Conservation (phyloP, 2,329 filamentous ascomycete genomes). For the Cephalotrichum gorgonifer region DNA sequence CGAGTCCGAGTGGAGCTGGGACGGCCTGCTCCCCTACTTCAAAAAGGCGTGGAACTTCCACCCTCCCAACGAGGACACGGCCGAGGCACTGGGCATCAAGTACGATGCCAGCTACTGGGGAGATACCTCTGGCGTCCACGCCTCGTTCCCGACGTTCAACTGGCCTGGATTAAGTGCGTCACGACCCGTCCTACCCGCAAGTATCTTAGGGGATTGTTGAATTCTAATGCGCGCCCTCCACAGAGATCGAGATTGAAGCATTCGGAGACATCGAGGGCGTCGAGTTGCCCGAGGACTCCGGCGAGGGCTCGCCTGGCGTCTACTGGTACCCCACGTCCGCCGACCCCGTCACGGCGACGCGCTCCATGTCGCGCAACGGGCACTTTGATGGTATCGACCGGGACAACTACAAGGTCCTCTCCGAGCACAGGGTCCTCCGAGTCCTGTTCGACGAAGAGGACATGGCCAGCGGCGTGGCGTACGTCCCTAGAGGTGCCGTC, state of each 20-base stretch:
- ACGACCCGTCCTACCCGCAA: not conserved
- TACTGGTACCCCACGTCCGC: constrained; percentile 6
- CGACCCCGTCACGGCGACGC: constrained; percentile 5
- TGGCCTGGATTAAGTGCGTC: constrained; percentile 1
- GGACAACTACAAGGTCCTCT: constrained; percentile 2
- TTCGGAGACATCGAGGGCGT: constrained; percentile 15
- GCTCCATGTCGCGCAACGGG: constrained; percentile 5
- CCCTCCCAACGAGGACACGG: constrained; percentile 8
- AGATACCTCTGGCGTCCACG: not conserved
- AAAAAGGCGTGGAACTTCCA: constrained; percentile 8
- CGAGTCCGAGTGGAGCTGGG: constrained; percentile 10
- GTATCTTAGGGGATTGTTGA: no score
- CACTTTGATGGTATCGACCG: constrained; percentile 5
- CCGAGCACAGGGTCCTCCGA: constrained; percentile 31
- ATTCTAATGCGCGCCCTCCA: no score
- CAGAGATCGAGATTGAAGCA: constrained; percentile 8
- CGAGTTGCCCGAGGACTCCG: constrained; percentile 13
- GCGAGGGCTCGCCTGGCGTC: constrained; percentile 11
- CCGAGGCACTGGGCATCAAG: constrained; percentile 11
- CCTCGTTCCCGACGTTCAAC: constrained; percentile 4
- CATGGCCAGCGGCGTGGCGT: not conserved
- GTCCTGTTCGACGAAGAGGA: constrained; percentile 24
- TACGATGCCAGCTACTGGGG: constrained; percentile 12
- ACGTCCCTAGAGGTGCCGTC: constrained; percentile 1
- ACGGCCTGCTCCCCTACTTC: constrained; percentile 16